Evolutionary conservation across 495 filamentous ascomycete genomes (phyloP).

Genomic region (Trichocladium uniseriatum): DNA sequence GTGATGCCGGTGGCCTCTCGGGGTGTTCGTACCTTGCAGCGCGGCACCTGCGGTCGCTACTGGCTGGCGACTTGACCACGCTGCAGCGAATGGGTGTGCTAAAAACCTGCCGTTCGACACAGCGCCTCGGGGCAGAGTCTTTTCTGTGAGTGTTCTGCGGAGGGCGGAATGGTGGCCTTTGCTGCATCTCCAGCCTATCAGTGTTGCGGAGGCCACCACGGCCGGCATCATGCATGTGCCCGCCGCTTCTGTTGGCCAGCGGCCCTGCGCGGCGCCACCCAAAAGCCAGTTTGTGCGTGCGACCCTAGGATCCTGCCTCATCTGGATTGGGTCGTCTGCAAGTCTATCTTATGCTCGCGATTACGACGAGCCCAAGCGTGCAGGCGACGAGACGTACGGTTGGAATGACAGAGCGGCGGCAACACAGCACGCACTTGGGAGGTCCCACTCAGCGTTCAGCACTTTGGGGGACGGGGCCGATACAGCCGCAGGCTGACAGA

Average conservation of each 20-base stretch:
- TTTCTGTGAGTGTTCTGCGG: conserved; percentile 23
- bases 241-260: conserved; percentile 19
- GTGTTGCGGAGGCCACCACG: conserved; percentile 9
- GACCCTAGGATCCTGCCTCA: conserved; percentile 3
- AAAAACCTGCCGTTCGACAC: conserved; percentile 19
- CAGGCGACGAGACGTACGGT: neutral
- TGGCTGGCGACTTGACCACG: conserved; percentile 19
- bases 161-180: conserved; percentile 20
- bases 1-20: conserved; percentile 24
- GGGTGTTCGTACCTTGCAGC: conserved; percentile 25
- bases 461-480: no score
- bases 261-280: conserved; percentile 5
- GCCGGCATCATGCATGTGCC: conserved; percentile 25
- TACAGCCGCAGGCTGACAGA: no score
- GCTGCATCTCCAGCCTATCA: conserved; percentile 22
- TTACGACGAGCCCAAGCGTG: conserved; percentile 8
- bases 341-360: conserved; percentile 7
- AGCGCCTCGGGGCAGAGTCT: conserved; percentile 14
- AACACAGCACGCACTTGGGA: no score
- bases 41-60: conserved; percentile 18
- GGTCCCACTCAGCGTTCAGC: no score
- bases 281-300: conserved; percentile 12
- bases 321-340: conserved; percentile 15
- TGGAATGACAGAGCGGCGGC: no score
- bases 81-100: conserved; percentile 28